phyloP scores from a whole-genome alignment of 768 basidiomycete genomes.

The Neoboletus magnificus region DNA sequence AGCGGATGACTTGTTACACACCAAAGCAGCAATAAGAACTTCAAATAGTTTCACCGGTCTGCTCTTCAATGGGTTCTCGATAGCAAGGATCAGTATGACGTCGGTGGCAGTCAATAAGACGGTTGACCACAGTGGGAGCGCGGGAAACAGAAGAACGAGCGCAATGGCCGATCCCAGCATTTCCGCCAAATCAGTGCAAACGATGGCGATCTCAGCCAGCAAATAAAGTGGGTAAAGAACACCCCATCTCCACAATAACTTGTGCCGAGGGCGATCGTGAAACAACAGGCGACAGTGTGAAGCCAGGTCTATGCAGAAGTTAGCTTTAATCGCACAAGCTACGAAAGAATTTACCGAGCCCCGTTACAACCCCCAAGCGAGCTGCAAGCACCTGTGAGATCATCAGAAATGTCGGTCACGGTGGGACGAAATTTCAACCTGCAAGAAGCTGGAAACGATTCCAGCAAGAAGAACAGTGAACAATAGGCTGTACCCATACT shows the following conservation, averaged over 20 bases:
- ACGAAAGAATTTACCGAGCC: slow-evolving; percentile 51
- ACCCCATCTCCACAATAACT: slow-evolving; percentile 52
- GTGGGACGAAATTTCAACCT: slow-evolving; percentile 38
- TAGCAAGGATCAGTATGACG: slow-evolving; percentile 64
- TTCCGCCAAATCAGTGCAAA: slow-evolving; percentile 79
- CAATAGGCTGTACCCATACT: slow-evolving; percentile 81
- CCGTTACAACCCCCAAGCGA: slow-evolving; percentile 79
- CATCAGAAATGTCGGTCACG: background rate
- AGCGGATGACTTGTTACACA: slow-evolving; percentile 28
- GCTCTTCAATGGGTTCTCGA: slow-evolving; percentile 67
- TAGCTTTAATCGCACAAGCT: background rate
- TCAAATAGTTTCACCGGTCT: slow-evolving; percentile 70
- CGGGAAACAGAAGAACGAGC: slow-evolving; percentile 69
- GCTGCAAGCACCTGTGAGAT: slow-evolving; percentile 63
- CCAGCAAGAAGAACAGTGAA: slow-evolving; percentile 85
- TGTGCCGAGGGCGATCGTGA: slow-evolving; percentile 61
- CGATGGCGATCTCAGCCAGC: slow-evolving; percentile 67
- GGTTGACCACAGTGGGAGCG: slow-evolving; percentile 64
- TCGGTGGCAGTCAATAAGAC: slow-evolving; percentile 68
- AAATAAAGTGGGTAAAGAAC: slow-evolving; percentile 63
- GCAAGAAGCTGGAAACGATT: slow-evolving; percentile 77
- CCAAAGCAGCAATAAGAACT: slow-evolving; percentile 57
- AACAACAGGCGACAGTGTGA: slow-evolving; percentile 63
- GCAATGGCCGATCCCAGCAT: slow-evolving; percentile 81
- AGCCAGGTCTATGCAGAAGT: slow-evolving; percentile 47